Base-by-base conservation (phyloP, 352 stramenopile species). In the Phytophthora idaei region DNA sequence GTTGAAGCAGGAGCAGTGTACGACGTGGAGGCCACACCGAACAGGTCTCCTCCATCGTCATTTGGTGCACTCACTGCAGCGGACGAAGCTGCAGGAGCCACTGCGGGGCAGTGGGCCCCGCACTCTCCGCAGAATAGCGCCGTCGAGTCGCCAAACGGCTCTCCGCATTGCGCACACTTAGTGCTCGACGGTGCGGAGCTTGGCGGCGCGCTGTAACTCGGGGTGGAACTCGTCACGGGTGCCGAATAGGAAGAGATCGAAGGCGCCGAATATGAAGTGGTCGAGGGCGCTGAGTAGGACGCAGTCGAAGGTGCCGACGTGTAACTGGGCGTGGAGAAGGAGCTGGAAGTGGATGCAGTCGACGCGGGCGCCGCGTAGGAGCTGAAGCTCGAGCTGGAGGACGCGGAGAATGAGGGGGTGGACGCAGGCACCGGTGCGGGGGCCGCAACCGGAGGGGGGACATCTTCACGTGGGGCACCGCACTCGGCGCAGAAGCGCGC, bases 401-500 rank as follows among this genome's bases (percentile, higher is more conserved):
- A 45, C 21, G 42, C 15, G 32, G 31, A 54, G 39, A 46, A 61
- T 9, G 47, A 46, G 9, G 44, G 41, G 34, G 56, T 42, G 45
- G 61, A 37, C 5, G 56, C 47, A 27, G 58, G 12, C 14, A 54
- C 12, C 2, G 31, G 8, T 5, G 56, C 51, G 15, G 61, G 31
- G 2, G 67, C 10, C 21, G 65, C 10, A 3, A 69, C 27, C 7
- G 70, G 27, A 34, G 57, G 45, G 11, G 80, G 69, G 25, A 79
- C 67, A 34, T 93, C 81, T 59, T 93, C 85, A 14, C 87, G 83
- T 4, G 84, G 81, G 25, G 85, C 80, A 6, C 87, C 85, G 46
- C 87, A 94, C 66, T 94, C 87, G 53, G 87, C 87, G 67, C 87
- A 94, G 69, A 94, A 94, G 70, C 85, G 83, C 65, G 85, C 82